phyloP scores from a whole-genome alignment of 306 rosid genomes.

The Dalbergia oliveri region DNA sequence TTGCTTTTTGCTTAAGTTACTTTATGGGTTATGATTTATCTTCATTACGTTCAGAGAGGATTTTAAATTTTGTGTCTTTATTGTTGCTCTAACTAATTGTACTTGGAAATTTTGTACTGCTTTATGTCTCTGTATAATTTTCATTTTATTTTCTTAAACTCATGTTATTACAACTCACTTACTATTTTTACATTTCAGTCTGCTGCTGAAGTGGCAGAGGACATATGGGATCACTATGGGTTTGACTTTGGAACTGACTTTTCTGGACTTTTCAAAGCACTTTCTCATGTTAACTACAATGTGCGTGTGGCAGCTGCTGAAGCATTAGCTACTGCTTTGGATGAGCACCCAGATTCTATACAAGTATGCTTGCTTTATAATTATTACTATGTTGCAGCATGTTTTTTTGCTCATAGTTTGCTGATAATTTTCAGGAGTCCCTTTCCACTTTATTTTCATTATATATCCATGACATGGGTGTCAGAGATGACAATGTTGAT shows the following conservation, averaged over 20 bases:
- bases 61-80: conserved; percentile 13
- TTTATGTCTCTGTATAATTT: conserved; percentile 1
- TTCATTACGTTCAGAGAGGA: background rate
- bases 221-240: conserved; percentile 97
- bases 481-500: conserved; percentile 70
- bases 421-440: conserved; percentile 72
- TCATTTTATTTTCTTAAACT: conserved; percentile 17
- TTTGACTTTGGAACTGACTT: conserved; percentile 89
- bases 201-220: conserved; percentile 93
- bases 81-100: background rate
- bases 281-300: conserved; percentile 81
- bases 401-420: conserved; percentile 34
- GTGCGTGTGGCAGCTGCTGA: conserved; percentile 92
- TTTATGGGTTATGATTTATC: conserved; percentile 8
- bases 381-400: background rate
- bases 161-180: conserved; percentile 16
- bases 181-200: conserved; percentile 59
- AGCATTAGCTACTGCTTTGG: conserved; percentile 96
- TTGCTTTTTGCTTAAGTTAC: background rate
- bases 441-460: conserved; percentile 88
- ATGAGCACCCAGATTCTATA: conserved; percentile 88
- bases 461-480: conserved; percentile 79
- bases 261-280: conserved; percentile 90
- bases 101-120: conserved; percentile 3
- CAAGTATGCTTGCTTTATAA: conserved; percentile 66